Evolutionary conservation across 139 green algal genomes (phyloP).

Genomic region (Chlamydomonas incerta): DNA sequence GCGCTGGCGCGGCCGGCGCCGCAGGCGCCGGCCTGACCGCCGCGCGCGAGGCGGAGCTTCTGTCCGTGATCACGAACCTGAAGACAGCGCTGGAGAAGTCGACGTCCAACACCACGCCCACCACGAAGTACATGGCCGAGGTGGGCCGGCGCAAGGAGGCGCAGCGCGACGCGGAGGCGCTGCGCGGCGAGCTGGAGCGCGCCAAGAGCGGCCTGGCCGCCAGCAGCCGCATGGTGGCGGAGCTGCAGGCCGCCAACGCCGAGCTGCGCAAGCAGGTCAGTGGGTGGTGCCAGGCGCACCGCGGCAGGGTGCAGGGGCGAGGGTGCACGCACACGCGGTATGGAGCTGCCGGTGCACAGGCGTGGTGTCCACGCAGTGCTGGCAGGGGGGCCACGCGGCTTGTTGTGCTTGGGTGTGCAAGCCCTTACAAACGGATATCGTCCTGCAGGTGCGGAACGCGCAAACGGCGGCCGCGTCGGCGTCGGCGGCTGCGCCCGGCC

Average conservation of each 20-base stretch:
- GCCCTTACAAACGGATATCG: too few species aligned
- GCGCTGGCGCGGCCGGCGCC: background rate
- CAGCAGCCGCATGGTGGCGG: conserved; percentile 46
- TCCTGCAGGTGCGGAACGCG: too few species aligned
- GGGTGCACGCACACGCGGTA: too few species aligned
- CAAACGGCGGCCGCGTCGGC: background rate
- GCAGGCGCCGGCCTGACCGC: conserved; percentile 14
- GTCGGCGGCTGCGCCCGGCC: background rate
- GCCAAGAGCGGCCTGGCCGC: conserved; percentile 55
- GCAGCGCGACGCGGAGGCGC: conserved; percentile 48
- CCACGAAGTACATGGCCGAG: conserved; percentile 83
- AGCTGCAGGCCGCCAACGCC: conserved; percentile 62
- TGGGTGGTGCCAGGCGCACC: too few species aligned
- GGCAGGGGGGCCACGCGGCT: too few species aligned
- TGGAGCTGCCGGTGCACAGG: too few species aligned
- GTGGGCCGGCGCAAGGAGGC: conserved; percentile 60
- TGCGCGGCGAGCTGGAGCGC: conserved; percentile 55
- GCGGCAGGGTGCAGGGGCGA: too few species aligned
- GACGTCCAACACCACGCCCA: conserved; percentile 69
- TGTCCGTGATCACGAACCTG: conserved; percentile 74
- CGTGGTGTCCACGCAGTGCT: too few species aligned
- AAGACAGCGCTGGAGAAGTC: conserved; percentile 79
- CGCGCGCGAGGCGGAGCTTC: conserved; percentile 72
- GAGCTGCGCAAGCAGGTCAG: conserved; percentile 47
- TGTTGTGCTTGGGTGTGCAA: too few species aligned